Base-by-base conservation (phyloP, 441 rosid genomes). In the Iberis amara region DNA sequence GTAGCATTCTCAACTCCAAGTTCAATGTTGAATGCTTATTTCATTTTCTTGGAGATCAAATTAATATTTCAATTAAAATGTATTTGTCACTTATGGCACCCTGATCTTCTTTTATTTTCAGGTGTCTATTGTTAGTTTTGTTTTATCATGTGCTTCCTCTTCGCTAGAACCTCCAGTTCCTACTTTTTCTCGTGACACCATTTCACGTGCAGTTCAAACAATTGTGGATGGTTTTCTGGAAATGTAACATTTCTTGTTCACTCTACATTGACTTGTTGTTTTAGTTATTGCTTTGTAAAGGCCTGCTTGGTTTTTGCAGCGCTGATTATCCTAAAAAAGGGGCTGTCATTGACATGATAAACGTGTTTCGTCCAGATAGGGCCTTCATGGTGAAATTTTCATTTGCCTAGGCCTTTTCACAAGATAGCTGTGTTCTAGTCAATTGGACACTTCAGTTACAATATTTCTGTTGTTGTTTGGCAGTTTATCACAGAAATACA, bases 191-290 rank as follows among this genome's bases (percentile, higher is more conserved):
- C 73, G 64, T 71, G 90, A 82, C 64, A 70, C 72, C 18, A 70
- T 83, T 56, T 76, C 80, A 12, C 64, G 68, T 45, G 83, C 96
- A 44, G 66, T 94, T 63, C 86, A 68, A 72, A 89, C 94, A 37
- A 76, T 94, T 44, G 96, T 94, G 39, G 99, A 94, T 65, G 97
- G 99, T 56, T 94, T 94, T 70, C 51, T 89, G 78, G 97, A 89
- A 73, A 75, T 70, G 97, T 94, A 49, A 67, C 24, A 55, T 28
- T 55, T 47, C 54, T 39, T 54, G 46, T 51, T 57, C 33, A 23
- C 39, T 59, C 42, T 42, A 36, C 66, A 36, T 44, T 3, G 37
- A 27, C 39, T 66, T 51, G 7, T 39, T 43, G 9, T 46, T 54
- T 46, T 40, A 28, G 10, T 39, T 59, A 55, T 42, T 48, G 30